Conservation (phyloP, 2,329 filamentous ascomycete species). For the Epichloe festucae region DNA sequence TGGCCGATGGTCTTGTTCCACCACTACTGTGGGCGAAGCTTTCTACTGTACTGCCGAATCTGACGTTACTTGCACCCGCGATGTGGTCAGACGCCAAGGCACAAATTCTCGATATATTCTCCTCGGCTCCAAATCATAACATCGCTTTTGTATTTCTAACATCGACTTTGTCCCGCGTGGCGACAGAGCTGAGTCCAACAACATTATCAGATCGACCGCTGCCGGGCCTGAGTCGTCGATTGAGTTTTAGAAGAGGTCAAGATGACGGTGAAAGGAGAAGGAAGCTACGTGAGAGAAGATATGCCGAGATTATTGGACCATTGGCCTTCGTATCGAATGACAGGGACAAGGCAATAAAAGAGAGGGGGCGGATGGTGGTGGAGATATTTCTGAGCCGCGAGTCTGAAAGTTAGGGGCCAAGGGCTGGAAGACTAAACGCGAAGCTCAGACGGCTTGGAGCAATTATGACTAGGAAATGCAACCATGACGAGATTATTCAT, state of each 20-base stretch:
- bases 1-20: conserved; percentile 71
- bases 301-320: conserved; percentile 52
- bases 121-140: conserved; percentile 62
- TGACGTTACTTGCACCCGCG: conserved; percentile 13
- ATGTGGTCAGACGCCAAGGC: conserved; percentile 31
- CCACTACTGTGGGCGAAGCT: conserved; percentile 56
- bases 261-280: conserved; percentile 29
- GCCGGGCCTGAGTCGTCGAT: conserved; percentile 26
- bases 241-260: conserved; percentile 29
- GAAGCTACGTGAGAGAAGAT: conserved; percentile 44
- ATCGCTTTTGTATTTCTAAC: conserved; percentile 83
- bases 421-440: background rate
- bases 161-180: conserved; percentile 51
- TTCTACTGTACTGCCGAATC: conserved; percentile 40
- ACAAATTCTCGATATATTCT: conserved; percentile 58
- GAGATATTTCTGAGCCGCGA: conserved; percentile 48
- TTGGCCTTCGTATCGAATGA: conserved; percentile 44
- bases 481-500: background rate
- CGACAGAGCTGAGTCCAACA: conserved; percentile 32
- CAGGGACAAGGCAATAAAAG: conserved; percentile 47
- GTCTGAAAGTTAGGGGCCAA: conserved; percentile 17
- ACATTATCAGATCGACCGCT: conserved; percentile 18
- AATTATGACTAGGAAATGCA: background rate
- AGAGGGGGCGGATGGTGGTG: conserved; percentile 51
- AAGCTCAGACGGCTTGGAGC: background rate